Evolutionary conservation across 2,329 filamentous ascomycete species (phyloP).

Genomic region (Penicillium occitanis): DNA sequence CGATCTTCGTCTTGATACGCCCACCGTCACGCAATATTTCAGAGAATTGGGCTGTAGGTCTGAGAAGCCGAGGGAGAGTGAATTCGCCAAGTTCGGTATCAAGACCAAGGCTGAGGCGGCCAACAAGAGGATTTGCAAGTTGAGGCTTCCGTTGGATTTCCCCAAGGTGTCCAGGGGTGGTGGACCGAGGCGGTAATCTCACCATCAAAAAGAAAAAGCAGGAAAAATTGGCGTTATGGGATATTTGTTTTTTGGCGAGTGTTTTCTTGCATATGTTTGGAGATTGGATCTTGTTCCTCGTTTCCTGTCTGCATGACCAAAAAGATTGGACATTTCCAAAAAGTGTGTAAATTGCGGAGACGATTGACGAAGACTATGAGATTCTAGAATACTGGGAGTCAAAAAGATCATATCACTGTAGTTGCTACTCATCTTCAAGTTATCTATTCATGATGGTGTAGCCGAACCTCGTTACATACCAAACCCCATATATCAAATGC

Average conservation of each 20-base stretch:
- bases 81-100: conserved; percentile 44
- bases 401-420: background rate
- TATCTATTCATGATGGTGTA: background rate
- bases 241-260: background rate
- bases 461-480: background rate
- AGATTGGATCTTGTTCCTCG: background rate
- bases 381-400: background rate
- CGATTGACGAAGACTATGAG: background rate
- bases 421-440: background rate
- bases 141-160: conserved; percentile 78
- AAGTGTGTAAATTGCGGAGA: background rate
- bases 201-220: background rate
- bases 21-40: conserved; percentile 42
- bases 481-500: background rate
- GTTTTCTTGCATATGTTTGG: conserved; percentile 2
- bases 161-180: conserved; percentile 58
- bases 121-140: conserved; percentile 59
- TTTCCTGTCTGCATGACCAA: background rate
- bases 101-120: conserved; percentile 62
- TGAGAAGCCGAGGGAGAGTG: conserved; percentile 42
- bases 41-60: conserved; percentile 49
- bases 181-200: conserved; percentile 22
- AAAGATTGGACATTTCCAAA: background rate
- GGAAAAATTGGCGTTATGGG: background rate
- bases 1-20: conserved; percentile 43